Evolutionary conservation across 192 early-diverging fungal species (phyloP).

Genomic region (Podila verticillata): DNA sequence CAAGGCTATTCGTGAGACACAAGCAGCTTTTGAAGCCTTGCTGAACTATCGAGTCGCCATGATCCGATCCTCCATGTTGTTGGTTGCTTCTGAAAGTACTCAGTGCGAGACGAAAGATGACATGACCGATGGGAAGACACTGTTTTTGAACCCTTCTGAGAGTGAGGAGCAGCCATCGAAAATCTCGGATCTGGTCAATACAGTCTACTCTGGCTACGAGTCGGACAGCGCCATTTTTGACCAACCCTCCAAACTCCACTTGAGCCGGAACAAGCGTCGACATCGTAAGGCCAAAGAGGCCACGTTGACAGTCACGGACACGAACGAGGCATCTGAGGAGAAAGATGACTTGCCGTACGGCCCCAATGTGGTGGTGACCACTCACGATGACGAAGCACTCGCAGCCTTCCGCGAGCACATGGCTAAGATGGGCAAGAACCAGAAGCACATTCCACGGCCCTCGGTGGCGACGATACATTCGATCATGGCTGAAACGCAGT

Average conservation of each 20-base stretch:
- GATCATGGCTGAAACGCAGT: constrained; percentile 23
- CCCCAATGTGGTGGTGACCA: background rate
- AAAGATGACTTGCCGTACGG: background rate
- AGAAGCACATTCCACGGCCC: constrained; percentile 12
- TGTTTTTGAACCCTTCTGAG: no score
- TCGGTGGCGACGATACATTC: constrained; percentile 30
- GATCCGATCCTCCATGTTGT: no score
- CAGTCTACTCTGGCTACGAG: background rate
- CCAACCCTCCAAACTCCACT: background rate
- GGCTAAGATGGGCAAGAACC: background rate
- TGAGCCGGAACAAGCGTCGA: background rate
- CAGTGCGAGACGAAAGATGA: no score
- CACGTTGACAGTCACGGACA: background rate
- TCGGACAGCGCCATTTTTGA: background rate
- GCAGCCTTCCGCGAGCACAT: constrained; percentile 23
- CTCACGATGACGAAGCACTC: constrained; percentile 8
- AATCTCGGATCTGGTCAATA: no score
- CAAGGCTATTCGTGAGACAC: no score
- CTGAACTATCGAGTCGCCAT: no score
- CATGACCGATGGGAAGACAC: no score
- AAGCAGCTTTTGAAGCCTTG: no score
- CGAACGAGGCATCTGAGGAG: background rate
- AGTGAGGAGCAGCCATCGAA: no score
- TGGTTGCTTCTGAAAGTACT: no score
- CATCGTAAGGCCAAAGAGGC: background rate